A percentile compares a stretch with the other conserved stretches of the same genome.
These are phyloP conservation scores for Ophiocordyceps camponoti-leonardi DNA, from an alignment of 2,329 filamentous ascomycete genomes.

Conservation along the genomic window DNA sequence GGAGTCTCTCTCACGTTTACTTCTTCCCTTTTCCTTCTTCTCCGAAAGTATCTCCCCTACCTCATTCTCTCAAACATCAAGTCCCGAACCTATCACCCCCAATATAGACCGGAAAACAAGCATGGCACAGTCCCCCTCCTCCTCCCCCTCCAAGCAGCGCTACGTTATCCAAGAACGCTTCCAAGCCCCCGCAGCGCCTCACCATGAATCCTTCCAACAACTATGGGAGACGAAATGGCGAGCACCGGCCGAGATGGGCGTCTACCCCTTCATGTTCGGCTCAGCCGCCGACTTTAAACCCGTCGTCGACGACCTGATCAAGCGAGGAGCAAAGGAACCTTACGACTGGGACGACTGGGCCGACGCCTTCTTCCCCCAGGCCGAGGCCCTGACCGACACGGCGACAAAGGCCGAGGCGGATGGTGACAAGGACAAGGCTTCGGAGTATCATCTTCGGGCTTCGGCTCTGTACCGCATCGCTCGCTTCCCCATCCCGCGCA, in stretches of 20 bases:
- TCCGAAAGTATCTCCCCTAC: too few species aligned
- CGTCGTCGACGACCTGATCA: neutral
- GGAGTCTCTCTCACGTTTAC: too few species aligned
- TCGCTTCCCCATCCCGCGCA: neutral
- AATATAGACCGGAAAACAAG: neutral
- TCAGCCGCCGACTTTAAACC: neutral
- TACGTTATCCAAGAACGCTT: neutral
- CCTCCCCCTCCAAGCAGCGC: neutral
- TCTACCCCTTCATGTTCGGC: neutral
- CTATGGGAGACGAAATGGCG: neutral
- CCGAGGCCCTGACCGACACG: neutral
- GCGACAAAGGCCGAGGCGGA: neutral
- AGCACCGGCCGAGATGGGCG: neutral
- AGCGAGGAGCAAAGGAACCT: neutral
- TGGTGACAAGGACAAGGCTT: neutral
- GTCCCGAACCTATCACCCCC: too few species aligned
- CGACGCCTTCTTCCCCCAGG: neutral
- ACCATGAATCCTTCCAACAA: neutral
- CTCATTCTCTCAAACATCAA: too few species aligned
- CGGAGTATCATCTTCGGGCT: neutral
- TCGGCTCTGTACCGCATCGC: neutral
- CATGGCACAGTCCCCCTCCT: neutral
- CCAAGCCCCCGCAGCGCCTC: neutral
- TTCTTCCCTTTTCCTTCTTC: neutral
- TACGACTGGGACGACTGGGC: neutral